Evolutionary conservation across 2,329 filamentous ascomycete species (phyloP).

Genomic region (Clarireedia paspali): DNA sequence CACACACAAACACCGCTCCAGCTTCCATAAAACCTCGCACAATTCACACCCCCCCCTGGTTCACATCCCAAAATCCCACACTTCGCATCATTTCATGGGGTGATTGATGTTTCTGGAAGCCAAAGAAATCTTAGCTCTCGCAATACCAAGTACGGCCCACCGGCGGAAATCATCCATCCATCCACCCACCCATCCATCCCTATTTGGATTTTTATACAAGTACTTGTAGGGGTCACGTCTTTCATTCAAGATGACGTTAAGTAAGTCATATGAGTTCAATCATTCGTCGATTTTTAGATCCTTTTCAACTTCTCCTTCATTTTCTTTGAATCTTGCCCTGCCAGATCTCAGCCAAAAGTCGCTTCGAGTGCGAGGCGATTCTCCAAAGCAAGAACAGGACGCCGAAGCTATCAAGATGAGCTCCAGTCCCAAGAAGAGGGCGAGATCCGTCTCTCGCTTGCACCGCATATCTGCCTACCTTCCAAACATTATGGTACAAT

Average conservation of each 20-base stretch:
- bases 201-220: conserved; percentile 2
- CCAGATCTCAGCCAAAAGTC: not conserved
- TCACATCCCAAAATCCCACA: not conserved
- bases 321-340: not conserved
- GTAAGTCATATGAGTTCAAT: not conserved
- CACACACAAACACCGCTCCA: too few species aligned
- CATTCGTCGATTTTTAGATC: not conserved
- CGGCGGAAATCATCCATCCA: not conserved
- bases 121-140: too few species aligned
- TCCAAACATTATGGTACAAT: conserved; percentile 3
- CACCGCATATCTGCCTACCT: conserved; percentile 5
- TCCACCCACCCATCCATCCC: not conserved
- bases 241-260: conserved; percentile 3
- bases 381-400: not conserved
- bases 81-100: conserved; percentile 1
- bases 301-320: not conserved
- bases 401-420: conserved; percentile 8
- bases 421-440: conserved; percentile 5
- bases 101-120: not conserved
- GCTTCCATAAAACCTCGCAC: conserved; percentile 2
- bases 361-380: not conserved
- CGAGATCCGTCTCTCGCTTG: conserved; percentile 8
- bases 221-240: not conserved
- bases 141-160: not conserved
- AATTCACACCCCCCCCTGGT: conserved; percentile 2